A percentile compares a stretch with the other conserved stretches of the same genome.
Conservation (phyloP, 345 rosid species). For the Acer negundo region DNA sequence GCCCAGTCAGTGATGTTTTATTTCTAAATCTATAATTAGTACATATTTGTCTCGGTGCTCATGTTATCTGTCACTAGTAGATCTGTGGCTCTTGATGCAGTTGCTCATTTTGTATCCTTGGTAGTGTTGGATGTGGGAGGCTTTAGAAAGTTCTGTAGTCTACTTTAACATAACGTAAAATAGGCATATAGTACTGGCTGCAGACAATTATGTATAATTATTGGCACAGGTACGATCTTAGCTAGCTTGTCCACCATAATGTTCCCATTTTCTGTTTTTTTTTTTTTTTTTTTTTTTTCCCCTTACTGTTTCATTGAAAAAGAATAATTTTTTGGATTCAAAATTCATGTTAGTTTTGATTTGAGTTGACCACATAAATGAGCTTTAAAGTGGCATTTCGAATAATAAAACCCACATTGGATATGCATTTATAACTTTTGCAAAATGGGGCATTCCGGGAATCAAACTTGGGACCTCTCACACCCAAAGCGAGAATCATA, state of each 20-base stretch:
- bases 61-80: not conserved
- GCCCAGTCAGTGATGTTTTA: slow-evolving; percentile 29
- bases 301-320: not conserved
- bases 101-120: not conserved
- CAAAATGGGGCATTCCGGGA: slow-evolving; percentile 21
- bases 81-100: not conserved
- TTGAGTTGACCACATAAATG: too few relatives aligned
- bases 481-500: slow-evolving; percentile 89
- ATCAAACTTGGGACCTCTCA: slow-evolving; percentile 57
- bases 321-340: not conserved
- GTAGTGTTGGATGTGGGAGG: not conserved
- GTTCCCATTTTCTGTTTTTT: not conserved
- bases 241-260: not conserved
- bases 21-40: not conserved
- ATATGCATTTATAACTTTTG: not conserved
- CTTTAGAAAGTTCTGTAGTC: not conserved
- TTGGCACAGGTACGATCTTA: not conserved
- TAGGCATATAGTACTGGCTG: not conserved
- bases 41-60: too few relatives aligned
- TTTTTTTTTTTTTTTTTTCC: too few relatives aligned
- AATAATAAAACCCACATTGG: too few relatives aligned
- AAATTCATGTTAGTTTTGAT: too few relatives aligned
- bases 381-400: not conserved
- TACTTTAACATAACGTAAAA: not conserved
- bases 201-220: not conserved